Percentiles rank a stretch among this genome's conserved stretches.
These are phyloP conservation scores for Hymenoscyphus scutula DNA, from an alignment of 2,329 filamentous ascomycete species.

Conservation along the genomic window DNA sequence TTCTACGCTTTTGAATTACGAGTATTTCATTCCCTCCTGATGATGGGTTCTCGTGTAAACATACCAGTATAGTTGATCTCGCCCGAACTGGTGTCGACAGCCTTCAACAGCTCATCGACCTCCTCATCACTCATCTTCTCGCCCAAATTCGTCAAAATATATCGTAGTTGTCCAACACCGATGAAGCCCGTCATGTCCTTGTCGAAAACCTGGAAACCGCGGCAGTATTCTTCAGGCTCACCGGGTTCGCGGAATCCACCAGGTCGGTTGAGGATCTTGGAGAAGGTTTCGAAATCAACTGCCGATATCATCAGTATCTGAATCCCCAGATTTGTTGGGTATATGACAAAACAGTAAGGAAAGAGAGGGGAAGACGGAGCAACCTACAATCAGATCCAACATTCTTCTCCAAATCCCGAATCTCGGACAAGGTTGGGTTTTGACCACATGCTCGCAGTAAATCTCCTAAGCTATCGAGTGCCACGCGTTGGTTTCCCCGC, in stretches of 20 bases:
- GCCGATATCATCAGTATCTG: constrained; percentile 5
- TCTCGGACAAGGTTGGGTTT: constrained; percentile 94
- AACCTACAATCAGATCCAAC: constrained; percentile 90
- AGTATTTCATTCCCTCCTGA: not conserved
- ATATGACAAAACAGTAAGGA: not conserved
- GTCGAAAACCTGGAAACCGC: constrained; percentile 98
- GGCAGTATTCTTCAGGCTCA: constrained; percentile 97
- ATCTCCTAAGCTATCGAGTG: constrained; percentile 83
- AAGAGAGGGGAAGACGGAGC: not conserved
- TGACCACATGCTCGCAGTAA: constrained; percentile 94
- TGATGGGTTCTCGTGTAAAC: constrained; percentile 33
- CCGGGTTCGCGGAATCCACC: constrained; percentile 98
- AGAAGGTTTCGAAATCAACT: constrained; percentile 99
- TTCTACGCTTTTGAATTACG: not conserved
- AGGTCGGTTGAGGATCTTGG: constrained; percentile 93
- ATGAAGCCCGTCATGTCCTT: constrained; percentile 99
- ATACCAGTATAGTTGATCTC: constrained; percentile 97
- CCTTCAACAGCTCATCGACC: constrained; percentile 97
- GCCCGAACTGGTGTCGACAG: constrained; percentile 90
- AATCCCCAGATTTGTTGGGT: not conserved
- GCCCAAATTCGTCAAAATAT: constrained; percentile 94
- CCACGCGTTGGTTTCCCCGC: constrained; percentile 91
- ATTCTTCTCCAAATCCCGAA: constrained; percentile 85
- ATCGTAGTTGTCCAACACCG: constrained; percentile 94
- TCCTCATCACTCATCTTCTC: constrained; percentile 99